Evolutionary conservation across 2,329 filamentous ascomycete species (phyloP).

Genomic region (Aspergillus chevalieri): DNA sequence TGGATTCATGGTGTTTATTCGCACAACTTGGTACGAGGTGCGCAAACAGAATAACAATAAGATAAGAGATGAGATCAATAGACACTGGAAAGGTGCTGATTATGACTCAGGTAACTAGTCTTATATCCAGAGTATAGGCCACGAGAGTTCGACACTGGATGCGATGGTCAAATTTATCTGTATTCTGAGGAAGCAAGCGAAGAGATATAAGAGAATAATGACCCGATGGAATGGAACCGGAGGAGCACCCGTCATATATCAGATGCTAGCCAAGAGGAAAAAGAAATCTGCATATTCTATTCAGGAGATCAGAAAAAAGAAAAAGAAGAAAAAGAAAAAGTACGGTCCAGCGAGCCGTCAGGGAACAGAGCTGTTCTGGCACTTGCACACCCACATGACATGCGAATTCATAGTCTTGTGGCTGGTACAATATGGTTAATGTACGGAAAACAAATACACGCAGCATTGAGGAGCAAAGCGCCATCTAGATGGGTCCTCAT

Average conservation of each 20-base stretch:
- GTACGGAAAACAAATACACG: conserved; percentile 21
- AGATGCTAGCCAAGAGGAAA: neutral
- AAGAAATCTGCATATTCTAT: neutral
- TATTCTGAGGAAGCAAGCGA: neutral
- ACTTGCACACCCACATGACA: neutral
- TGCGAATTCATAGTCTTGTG: conserved; percentile 8
- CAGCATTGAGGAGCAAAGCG: conserved; percentile 5
- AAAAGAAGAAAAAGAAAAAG: neutral
- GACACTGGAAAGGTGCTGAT: neutral
- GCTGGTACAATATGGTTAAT: conserved; percentile 16
- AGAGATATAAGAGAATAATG: neutral
- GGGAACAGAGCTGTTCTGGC: neutral
- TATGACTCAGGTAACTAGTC: neutral
- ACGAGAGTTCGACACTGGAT: neutral
- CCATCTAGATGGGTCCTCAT: conserved; percentile 5
- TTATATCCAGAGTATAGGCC: neutral
- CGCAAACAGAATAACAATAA: neutral
- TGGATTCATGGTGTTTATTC: neutral
- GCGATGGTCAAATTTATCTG: neutral
- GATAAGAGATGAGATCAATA: too few relatives aligned
- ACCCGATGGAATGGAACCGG: neutral
- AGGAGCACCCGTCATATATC: neutral
- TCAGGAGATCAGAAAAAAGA: neutral
- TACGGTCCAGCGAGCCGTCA: neutral
- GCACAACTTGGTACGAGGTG: neutral